Evolutionary conservation across 768 basidiomycete genomes (phyloP), one percentile per base, ranked within the genome.

Genomic region (Cystobasidium onofrii): DNA sequence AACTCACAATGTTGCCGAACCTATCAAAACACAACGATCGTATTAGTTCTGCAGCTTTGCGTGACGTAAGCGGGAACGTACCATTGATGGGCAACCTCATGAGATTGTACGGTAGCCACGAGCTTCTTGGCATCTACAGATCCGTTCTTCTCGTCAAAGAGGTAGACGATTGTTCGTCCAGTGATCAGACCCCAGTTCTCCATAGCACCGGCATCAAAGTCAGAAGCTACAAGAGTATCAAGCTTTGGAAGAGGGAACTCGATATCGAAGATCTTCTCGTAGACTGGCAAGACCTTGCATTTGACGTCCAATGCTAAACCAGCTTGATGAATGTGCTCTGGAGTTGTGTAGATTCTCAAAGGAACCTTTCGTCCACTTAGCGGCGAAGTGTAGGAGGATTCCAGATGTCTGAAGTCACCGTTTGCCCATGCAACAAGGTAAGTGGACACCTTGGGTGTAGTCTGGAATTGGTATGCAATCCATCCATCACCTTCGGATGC

Each of bases 131-230:
- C 88, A 12, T 82, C 82, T 61, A 92, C 81, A 77, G 90, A 89
- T 29, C 86, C 85, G 69, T 86, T 87, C 79, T 88, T 83, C n/a
- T 87, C 87, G 80, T 96, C 90, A 74, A 90, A 84, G 52, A 95
- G 82, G 80, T 91, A 89, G 2, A 88, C 89, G 50, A 84, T 87
- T 0, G 92, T 93, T 54, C 93, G 84, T 23, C 93, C 94, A 17
- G 89, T 94, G 79, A 96, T 96, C 72, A 95, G 83, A 78, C 84
- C 86, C 90, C 90, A 92, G 80, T 92, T 93, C 81, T 96, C 94
- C 74, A 75, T 75, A 13, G 74, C 93, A 20, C 74, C 74, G 31
- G 89, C 88, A 79, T 95, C 92, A 77, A 96, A 96, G 80, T 96
- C 93, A 65, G 86, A 86, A 2, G 88, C 92, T 72, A 92, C 90